Evolutionary conservation across 495 filamentous ascomycete genomes (phyloP), one percentile per base, ranked within the genome.

Genomic region (Aspergillus leporis): DNA sequence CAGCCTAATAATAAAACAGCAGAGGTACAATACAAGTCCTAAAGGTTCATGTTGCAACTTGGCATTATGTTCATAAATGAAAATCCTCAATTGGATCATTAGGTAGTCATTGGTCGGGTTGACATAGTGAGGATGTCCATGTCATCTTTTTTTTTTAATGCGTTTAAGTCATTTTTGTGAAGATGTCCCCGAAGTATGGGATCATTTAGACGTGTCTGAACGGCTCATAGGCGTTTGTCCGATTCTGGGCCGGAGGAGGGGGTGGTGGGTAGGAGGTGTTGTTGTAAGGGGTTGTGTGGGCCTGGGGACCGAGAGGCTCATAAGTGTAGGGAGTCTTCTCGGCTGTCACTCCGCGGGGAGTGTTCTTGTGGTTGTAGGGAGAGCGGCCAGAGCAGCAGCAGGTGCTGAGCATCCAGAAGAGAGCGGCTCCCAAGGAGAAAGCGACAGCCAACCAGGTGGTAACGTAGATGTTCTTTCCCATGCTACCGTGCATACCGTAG

Each of bases 351-450:
- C 68, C 55, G 34, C 70, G 63, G 25, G 59, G 47, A 32, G 51
- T 59, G 40, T 73, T 62, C 38, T 66, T 65, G 71, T 77, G 72
- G 65, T 72, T 70, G 66, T 79, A 78, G 2, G 76, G 78, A 4
- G 78, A 79, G 61, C 75, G 74, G n/a, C 85, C 85, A 56, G 78
- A 82, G 80, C 93, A 97, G 85, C 93, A 97, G 88, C 93, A 97
- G 56, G 86, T 80, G 73, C 85, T 90, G 73, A 96, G 85, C 63
- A 90, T 77, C 93, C 93, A 98, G 87, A 96, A 97, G 64, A 96
- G 63, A 57, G 81, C 81, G 14, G 85, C 85, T 49, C 68, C 90
- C 22, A 91, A 63, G 47, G 88, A 85, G 71, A 95, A 94, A 32
- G 80, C 88, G 12, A 87, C 88, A 50, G 86, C 87, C 50, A 97